Conservation (phyloP, 78 protist species). For the Dictyostelium citrinum region DNA sequence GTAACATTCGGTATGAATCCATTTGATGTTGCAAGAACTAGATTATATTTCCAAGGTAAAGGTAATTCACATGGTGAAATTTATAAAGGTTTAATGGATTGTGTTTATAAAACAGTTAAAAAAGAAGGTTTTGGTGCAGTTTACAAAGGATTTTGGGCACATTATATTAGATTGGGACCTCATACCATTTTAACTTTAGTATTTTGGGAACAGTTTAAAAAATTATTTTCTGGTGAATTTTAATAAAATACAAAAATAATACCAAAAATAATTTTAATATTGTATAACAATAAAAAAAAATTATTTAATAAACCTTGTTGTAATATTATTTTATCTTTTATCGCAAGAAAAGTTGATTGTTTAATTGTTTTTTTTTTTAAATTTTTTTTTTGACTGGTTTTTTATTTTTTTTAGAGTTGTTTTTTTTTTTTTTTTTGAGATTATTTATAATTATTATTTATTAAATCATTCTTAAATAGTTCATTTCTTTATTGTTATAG, state of each 20-base stretch:
- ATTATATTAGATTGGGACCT: conserved; percentile 60
- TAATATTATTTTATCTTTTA: too few relatives aligned
- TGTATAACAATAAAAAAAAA: too few relatives aligned
- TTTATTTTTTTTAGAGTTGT: too few relatives aligned
- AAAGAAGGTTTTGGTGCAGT: conserved; percentile 49
- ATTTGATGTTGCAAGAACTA: conserved; percentile 69
- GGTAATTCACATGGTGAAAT: conserved; percentile 68
- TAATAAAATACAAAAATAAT: neutral
- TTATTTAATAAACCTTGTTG: too few relatives aligned
- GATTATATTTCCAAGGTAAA: conserved; percentile 64
- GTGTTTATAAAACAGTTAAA: conserved; percentile 57
- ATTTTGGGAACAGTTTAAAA: conserved; percentile 72
- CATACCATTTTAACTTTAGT: conserved; percentile 50
- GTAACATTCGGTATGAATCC: conserved; percentile 76
- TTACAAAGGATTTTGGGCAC: conserved; percentile 72
- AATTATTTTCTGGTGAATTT: neutral
- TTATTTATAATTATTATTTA: too few relatives aligned
- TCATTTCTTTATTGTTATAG: too few relatives aligned
- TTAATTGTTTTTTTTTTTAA: too few relatives aligned
- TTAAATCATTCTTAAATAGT: too few relatives aligned
- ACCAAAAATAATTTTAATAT: neutral
- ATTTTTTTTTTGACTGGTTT: too few relatives aligned
- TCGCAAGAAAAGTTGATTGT: too few relatives aligned
- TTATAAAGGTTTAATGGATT: conserved; percentile 53
- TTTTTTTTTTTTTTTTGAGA: too few relatives aligned